Conservation (phyloP, 257 asterid genomes). For the Leptodermis oblonga region DNA sequence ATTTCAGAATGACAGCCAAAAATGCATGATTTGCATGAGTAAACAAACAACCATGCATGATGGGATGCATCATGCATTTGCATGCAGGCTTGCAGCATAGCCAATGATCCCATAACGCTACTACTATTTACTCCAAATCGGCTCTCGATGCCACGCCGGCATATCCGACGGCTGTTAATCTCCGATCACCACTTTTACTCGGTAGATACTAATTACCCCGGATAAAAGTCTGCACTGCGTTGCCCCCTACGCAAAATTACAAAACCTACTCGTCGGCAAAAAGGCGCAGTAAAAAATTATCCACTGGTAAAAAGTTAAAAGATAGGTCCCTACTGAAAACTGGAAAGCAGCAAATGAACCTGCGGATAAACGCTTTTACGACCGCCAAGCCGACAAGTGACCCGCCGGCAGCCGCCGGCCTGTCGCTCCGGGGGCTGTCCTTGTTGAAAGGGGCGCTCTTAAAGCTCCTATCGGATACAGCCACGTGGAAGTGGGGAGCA, state of each 20-base stretch:
- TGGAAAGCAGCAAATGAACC: constrained; percentile 9
- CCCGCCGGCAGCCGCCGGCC: constrained; percentile 56
- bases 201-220: constrained; percentile 1
- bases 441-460: constrained; percentile 49
- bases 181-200: background rate
- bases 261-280: background rate
- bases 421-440: constrained; percentile 35
- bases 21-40: too few relatives aligned
- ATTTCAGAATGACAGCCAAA: too few relatives aligned
- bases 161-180: constrained; percentile 25
- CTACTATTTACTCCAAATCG: background rate
- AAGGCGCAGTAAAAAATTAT: background rate
- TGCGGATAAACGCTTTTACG: constrained; percentile 16
- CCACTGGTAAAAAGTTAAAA: background rate
- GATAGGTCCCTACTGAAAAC: background rate
- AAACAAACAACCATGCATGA: too few relatives aligned
- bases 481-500: constrained; percentile 13
- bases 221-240: constrained; percentile 5
- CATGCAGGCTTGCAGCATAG: background rate
- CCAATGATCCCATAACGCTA: background rate
- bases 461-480: background rate
- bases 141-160: constrained; percentile 18
- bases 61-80: background rate
- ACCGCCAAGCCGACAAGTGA: constrained; percentile 39
- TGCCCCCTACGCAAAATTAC: background rate